phyloP scores from a whole-genome alignment of 2,329 filamentous ascomycete genomes.

The Didymosphaeria variabile region DNA sequence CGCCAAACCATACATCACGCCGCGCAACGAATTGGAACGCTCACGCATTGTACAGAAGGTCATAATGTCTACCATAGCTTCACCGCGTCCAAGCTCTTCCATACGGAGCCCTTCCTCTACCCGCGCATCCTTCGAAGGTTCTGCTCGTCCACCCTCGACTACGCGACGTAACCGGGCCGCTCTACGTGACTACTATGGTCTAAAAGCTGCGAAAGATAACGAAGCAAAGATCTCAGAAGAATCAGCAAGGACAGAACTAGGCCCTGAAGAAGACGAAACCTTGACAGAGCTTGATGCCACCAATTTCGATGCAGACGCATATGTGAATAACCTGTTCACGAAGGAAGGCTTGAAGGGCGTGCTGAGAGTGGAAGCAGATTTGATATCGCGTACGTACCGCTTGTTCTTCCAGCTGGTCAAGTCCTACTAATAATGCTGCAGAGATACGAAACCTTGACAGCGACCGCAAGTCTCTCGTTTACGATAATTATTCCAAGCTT shows the following conservation, averaged over 20 bases:
- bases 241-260: conserved; percentile 40
- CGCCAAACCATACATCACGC: not conserved
- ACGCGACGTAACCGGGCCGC: conserved; percentile 79
- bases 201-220: conserved; percentile 61
- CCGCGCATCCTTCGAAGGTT: conserved; percentile 72
- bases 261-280: conserved; percentile 64
- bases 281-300: conserved; percentile 74
- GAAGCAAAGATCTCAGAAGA: conserved; percentile 45
- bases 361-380: conserved; percentile 73
- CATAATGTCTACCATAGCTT: conserved; percentile 67
- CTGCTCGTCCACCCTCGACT: conserved; percentile 50
- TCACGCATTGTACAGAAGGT: not conserved
- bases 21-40: not conserved
- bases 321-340: conserved; percentile 69
- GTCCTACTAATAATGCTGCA: conserved; percentile 14
- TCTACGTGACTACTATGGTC: conserved; percentile 93
- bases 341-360: conserved; percentile 73
- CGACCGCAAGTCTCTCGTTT: conserved; percentile 95
- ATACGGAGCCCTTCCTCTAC: conserved; percentile 76
- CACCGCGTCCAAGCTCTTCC: conserved; percentile 67
- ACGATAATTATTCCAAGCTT: conserved; percentile 97
- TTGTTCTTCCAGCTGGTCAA: not conserved
- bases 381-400: conserved; percentile 61
- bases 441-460: conserved; percentile 92
- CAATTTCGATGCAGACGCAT: conserved; percentile 76